Conservation (phyloP, 352 stramenopile genomes). For the Phytophthora crassamura region DNA sequence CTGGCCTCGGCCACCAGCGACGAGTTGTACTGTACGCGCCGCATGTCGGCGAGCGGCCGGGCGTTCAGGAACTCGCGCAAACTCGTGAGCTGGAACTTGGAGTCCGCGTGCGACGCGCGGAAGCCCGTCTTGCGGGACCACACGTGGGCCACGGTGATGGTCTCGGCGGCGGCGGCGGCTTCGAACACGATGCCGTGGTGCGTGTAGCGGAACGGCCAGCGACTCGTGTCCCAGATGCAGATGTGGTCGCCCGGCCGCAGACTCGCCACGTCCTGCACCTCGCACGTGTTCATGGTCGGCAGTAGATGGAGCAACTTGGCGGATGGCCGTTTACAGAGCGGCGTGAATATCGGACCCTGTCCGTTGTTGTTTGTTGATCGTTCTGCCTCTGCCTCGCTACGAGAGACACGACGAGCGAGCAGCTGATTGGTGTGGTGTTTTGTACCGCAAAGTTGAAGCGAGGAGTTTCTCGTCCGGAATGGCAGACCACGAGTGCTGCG, state of each 20-base stretch:
- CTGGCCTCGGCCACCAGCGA: slow-evolving; percentile 66
- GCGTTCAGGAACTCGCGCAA: slow-evolving; percentile 74
- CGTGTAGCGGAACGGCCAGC: slow-evolving; percentile 81
- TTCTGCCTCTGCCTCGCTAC: not conserved
- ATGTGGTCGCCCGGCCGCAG: slow-evolving; percentile 76
- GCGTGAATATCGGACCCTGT: too few species aligned
- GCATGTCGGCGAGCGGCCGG: slow-evolving; percentile 63
- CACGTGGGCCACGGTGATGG: slow-evolving; percentile 70
- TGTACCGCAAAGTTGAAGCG: too few species aligned
- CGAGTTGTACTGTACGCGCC: slow-evolving; percentile 81
- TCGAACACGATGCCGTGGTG: slow-evolving; percentile 79
- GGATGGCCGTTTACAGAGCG: not conserved
- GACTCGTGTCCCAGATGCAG: slow-evolving; percentile 81
- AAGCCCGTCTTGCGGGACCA: slow-evolving; percentile 71
- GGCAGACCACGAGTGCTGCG: slow-evolving; percentile 19
- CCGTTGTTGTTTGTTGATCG: not conserved
- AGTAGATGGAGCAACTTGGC: not conserved
- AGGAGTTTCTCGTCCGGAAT: too few species aligned
- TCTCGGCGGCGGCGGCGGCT: slow-evolving; percentile 43
- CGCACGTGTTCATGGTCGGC: slow-evolving; percentile 75
- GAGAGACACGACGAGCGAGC: too few species aligned
- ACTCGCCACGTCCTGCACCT: slow-evolving; percentile 58
- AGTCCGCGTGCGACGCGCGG: slow-evolving; percentile 69
- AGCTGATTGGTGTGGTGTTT: too few species aligned
- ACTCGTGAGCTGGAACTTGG: slow-evolving; percentile 70